Percentiles rank a stretch among this genome's conserved stretches.
phyloP scores from a whole-genome alignment of 163 green algal species.

The Botryococcus braunii region DNA sequence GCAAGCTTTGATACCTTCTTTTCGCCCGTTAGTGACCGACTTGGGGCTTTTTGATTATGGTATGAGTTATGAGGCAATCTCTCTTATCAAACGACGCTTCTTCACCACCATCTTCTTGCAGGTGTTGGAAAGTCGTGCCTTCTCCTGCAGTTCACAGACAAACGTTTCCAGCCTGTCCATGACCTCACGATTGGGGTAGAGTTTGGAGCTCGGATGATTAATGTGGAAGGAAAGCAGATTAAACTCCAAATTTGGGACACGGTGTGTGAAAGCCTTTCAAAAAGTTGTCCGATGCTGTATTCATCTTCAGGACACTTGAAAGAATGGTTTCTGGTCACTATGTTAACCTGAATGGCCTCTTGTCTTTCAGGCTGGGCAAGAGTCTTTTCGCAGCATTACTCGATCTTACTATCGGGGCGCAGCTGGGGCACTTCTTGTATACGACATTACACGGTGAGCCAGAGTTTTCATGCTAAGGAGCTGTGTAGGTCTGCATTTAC shows the following conservation, averaged over 20 bases:
- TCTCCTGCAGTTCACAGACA: conserved; percentile 99
- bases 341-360: too few relatives aligned
- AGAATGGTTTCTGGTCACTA: background rate
- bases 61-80: background rate
- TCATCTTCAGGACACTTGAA: background rate
- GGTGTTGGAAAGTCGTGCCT: conserved; percentile 99
- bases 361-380: conserved; percentile 66
- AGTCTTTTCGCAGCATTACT: conserved; percentile 97
- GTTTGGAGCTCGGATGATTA: conserved; percentile 98
- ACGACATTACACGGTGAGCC: conserved; percentile 91
- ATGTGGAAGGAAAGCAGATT: conserved; percentile 96
- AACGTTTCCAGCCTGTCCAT: conserved; percentile 98
- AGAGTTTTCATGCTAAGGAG: too few relatives aligned
- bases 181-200: conserved; percentile 99
- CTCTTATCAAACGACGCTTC: too few relatives aligned
- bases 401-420: conserved; percentile 96
- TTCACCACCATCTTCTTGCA: conserved; percentile 21
- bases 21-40: too few relatives aligned
- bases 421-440: conserved; percentile 94
- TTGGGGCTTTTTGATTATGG: too few relatives aligned
- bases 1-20: too few relatives aligned
- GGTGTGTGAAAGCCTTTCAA: too few relatives aligned
- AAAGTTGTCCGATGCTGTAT: too few relatives aligned
- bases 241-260: conserved; percentile 99
- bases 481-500: too few relatives aligned